Percentiles rank a stretch among this genome's conserved stretches.
Conservation (phyloP, 345 rosid genomes). For the Salix brachista region DNA sequence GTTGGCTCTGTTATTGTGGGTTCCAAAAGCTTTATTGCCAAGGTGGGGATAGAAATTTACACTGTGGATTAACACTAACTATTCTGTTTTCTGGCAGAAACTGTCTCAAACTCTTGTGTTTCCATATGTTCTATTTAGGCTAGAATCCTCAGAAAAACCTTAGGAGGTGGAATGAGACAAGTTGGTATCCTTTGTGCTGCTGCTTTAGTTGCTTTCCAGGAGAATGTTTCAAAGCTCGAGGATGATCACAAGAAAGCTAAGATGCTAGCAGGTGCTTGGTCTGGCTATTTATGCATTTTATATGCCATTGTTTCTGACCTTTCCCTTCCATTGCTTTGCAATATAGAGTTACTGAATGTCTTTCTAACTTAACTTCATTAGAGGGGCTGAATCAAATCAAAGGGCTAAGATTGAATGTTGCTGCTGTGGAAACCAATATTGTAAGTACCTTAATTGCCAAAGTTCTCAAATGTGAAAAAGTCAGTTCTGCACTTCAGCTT, state of each 20-base stretch:
- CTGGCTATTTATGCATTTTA: too few species aligned
- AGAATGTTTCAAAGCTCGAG: slow-evolving; percentile 60
- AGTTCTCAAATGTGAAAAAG: neutral
- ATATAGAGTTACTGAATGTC: neutral
- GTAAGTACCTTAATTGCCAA: slow-evolving; percentile 43
- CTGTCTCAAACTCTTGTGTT: neutral
- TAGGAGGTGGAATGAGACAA: slow-evolving; percentile 98
- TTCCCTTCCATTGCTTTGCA: neutral
- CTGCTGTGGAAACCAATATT: slow-evolving; percentile 81
- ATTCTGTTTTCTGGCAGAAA: neutral
- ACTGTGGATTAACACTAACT: neutral
- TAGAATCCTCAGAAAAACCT: slow-evolving; percentile 73
- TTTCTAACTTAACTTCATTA: slow-evolving; percentile 11
- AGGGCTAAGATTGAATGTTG: slow-evolving; percentile 58
- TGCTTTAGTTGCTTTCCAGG: slow-evolving; percentile 68
- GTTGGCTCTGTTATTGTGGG: slow-evolving; percentile 92
- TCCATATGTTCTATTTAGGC: slow-evolving; percentile 41
- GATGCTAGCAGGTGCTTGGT: slow-evolving; percentile 61
- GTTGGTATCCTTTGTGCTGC: slow-evolving; percentile 80
- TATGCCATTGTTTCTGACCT: neutral
- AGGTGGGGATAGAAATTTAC: slow-evolving; percentile 36
- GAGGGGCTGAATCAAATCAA: slow-evolving; percentile 72
- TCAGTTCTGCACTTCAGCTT: neutral
- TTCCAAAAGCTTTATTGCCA: slow-evolving; percentile 62
- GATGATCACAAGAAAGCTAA: slow-evolving; percentile 80